Percentiles rank a stretch among this genome's conserved stretches.
Evolutionary conservation across 2,329 filamentous ascomycete genomes (phyloP).

Genomic region (Huntiella bhutanensis): DNA sequence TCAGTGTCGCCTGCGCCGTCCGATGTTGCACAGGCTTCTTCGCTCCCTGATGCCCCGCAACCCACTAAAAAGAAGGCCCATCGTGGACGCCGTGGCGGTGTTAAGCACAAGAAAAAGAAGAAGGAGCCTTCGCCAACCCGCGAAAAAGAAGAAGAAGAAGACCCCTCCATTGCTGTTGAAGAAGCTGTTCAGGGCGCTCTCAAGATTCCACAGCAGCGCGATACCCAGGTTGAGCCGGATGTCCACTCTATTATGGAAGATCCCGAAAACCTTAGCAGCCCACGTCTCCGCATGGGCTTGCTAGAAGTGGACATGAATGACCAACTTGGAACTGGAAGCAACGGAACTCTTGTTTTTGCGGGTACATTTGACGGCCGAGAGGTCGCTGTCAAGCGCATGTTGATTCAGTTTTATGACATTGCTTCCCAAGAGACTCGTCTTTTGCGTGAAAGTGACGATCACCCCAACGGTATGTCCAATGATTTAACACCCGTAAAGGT

Average conservation of each 20-base stretch:
- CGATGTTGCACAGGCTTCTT: conserved; percentile 7
- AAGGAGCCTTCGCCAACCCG: conserved; percentile 30
- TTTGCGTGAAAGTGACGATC: conserved; percentile 81
- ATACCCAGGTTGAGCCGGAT: conserved; percentile 35
- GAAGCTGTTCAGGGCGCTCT: conserved; percentile 42
- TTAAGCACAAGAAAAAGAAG: conserved; percentile 42
- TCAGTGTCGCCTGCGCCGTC: conserved; percentile 4
- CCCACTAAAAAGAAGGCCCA: conserved; percentile 43
- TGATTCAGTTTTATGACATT: conserved; percentile 89
- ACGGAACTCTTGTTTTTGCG: conserved; percentile 89
- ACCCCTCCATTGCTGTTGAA: conserved; percentile 28
- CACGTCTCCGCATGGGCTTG: conserved; percentile 41
- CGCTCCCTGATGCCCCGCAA: conserved; percentile 15
- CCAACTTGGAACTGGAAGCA: conserved; percentile 63
- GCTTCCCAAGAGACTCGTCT: conserved; percentile 85
- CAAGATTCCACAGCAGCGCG: conserved; percentile 32
- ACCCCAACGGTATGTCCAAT: conserved; percentile 48
- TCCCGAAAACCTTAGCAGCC: conserved; percentile 39
- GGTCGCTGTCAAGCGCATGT: conserved; percentile 91
- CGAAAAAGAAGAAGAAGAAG: conserved; percentile 30
- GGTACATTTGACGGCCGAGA: conserved; percentile 87
- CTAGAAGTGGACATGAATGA: conserved; percentile 45
- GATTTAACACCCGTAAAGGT: not conserved
- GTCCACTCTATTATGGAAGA: conserved; percentile 38
- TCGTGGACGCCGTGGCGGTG: conserved; percentile 52